Conservation (phyloP, 1,139 yeast genomes). For the Kodamaea derodonti region DNA sequence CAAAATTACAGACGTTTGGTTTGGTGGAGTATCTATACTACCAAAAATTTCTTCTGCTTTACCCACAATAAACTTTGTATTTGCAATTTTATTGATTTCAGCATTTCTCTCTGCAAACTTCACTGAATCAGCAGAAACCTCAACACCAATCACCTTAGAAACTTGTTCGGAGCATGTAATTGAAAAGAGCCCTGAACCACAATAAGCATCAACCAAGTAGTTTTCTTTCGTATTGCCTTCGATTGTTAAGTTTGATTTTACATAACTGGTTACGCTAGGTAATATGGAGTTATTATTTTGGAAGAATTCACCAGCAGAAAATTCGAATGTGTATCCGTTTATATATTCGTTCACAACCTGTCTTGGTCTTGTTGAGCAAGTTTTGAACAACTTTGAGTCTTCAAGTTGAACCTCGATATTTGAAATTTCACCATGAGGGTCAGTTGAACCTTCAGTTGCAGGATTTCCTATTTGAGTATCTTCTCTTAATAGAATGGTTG, state of each 20-base stretch:
- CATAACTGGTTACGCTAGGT: slow-evolving; percentile 78
- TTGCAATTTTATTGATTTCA: slow-evolving; percentile 62
- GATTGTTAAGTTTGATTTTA: slow-evolving; percentile 60
- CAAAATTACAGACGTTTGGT: slow-evolving; percentile 79
- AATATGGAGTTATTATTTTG: slow-evolving; percentile 92
- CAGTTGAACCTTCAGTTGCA: slow-evolving; percentile 37
- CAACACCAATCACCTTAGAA: slow-evolving; percentile 86
- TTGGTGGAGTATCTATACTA: slow-evolving; percentile 65
- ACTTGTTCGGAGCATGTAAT: slow-evolving; percentile 81
- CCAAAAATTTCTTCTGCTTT: slow-evolving; percentile 88
- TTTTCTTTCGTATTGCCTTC: slow-evolving; percentile 31
- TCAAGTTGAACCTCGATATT: slow-evolving; percentile 18
- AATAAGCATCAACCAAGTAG: slow-evolving; percentile 90
- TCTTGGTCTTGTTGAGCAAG: slow-evolving; percentile 67
- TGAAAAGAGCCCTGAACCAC: slow-evolving; percentile 94
- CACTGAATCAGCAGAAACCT: slow-evolving; percentile 88
- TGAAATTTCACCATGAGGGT: slow-evolving; percentile 31
- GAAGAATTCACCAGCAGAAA: slow-evolving; percentile 92
- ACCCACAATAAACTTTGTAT: slow-evolving; percentile 84
- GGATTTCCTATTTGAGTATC: slow-evolving; percentile 44
- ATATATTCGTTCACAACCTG: slow-evolving; percentile 79
- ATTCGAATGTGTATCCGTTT: slow-evolving; percentile 71
- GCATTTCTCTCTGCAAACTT: slow-evolving; percentile 85
- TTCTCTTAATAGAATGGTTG: slow-evolving; percentile 82
- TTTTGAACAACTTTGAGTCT: slow-evolving; percentile 29